Evolutionary conservation across 2,329 filamentous ascomycete genomes (phyloP), one percentile per base, ranked within the genome.

Genomic region (Sphaerulina populicola): DNA sequence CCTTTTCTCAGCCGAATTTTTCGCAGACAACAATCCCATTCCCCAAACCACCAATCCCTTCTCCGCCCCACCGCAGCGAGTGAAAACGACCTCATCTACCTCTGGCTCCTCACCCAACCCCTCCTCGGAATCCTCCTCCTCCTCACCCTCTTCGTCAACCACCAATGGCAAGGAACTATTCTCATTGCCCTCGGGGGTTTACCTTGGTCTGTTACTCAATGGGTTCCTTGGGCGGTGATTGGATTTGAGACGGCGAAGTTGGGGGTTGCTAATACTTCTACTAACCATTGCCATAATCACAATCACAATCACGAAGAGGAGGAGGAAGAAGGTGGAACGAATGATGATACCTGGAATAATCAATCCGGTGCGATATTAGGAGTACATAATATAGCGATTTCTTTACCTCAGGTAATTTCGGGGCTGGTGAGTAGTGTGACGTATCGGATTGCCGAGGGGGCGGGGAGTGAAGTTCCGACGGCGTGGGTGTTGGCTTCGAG

Each of bases 381-480:
- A 1, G 55, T 59, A 6, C 57, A 59, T 40, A 59, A 59, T 29
- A 52, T 59, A 48, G 57, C 57, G 2, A 59, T 59, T n/a, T 57
- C 54, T 0, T 29, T 59, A 27, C 57, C 57, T 9, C 57, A 59
- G 40, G 57, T 59, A 0, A 11, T 59, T 3, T 53, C 54, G 10
- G 57, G 57, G 1, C 29, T 47, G n/a, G 47, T 59, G 1, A 51
- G 49, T 5, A 57, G 54, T 35, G 38, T 37, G 27, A 53, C 51
- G 8, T 59, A 59, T 29, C 50, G 47, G 21, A 48, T 55, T 51
- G 54, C 55, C 8, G 57, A 59, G 36, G 29, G 29, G 8, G 54
- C 50, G 9, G 55, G 55, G 1, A 59, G 57, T 53, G 30, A 55
- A 11, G 47, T 55, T 15, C 54, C 57, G 4, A 59, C 57, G 3